These are phyloP conservation scores for Aspergillus ochraceus DNA, from an alignment of 2,329 filamentous ascomycete species.

Conservation along the genomic window DNA sequence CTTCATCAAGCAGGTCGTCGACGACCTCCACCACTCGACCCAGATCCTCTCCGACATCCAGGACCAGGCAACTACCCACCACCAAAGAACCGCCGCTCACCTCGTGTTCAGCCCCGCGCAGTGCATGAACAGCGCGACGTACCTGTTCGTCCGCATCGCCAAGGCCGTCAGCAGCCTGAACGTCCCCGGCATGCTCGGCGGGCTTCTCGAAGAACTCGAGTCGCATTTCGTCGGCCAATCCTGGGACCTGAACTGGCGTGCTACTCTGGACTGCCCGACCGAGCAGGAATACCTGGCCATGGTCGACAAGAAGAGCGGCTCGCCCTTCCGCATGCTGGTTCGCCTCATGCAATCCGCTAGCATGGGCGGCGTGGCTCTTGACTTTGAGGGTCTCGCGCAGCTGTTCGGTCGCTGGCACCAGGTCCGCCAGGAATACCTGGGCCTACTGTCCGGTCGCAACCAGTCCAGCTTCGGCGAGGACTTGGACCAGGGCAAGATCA, in stretches of 20 bases:
- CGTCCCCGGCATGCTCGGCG: slow-evolving; percentile 17
- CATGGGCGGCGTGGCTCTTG: slow-evolving; percentile 10
- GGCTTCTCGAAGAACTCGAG: slow-evolving; percentile 23
- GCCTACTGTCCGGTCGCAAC: slow-evolving; percentile 10
- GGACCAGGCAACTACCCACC: slow-evolving; percentile 35
- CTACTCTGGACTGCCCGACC: slow-evolving; percentile 18
- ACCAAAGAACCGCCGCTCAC: slow-evolving; percentile 39
- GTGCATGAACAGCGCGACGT: slow-evolving; percentile 40
- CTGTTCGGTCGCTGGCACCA: slow-evolving; percentile 25
- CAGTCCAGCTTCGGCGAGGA: slow-evolving; percentile 38
- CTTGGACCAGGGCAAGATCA: slow-evolving; percentile 43
- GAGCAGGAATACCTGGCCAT: slow-evolving; percentile 26
- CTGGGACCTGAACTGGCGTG: slow-evolving; percentile 22
- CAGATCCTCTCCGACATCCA: slow-evolving; percentile 42
- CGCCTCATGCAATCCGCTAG: slow-evolving; percentile 19
- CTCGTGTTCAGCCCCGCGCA: slow-evolving; percentile 37
- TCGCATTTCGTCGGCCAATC: slow-evolving; percentile 19
- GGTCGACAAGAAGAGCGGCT: slow-evolving; percentile 27
- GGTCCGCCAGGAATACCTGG: slow-evolving; percentile 27
- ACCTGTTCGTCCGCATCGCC: slow-evolving; percentile 27
- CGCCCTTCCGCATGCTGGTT: slow-evolving; percentile 21
- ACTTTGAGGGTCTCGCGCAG: slow-evolving; percentile 14
- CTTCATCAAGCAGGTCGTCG: slow-evolving; percentile 26
- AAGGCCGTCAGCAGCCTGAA: slow-evolving; percentile 15
- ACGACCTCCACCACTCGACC: slow-evolving; percentile 32